Evolutionary conservation across 2,329 filamentous ascomycete species (phyloP), one percentile per base, ranked within the genome.

Genomic region (Cordyceps sp.): DNA sequence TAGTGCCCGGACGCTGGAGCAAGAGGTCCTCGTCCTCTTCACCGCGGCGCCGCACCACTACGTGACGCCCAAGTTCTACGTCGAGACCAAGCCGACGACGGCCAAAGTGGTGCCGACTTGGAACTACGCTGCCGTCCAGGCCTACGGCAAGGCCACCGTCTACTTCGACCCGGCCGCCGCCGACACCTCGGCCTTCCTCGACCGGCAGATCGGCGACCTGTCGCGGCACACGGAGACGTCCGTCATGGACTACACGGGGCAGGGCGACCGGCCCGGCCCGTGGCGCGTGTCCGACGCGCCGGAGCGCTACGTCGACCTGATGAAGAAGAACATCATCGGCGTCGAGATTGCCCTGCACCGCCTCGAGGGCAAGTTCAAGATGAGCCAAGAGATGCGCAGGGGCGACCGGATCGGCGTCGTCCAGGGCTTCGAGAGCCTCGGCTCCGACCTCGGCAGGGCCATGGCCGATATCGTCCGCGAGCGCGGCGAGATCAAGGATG

Each of bases 11-110:
- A n/a, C 50, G 20, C 48, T 64, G 15, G 49, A 59, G 33, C 47
- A 70, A 22, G 73, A 78, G 35, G 70, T 79, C 2, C 47, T 74
- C 20, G 55, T 80, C 3, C 54, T 78, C 13, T 80, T 81, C 58
- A 78, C 61, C 29, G 59, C 58, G 0, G 55, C 63, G 0, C 47
- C 58, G 1, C 64, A 78, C 24, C 69, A 75, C 50, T 80, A 80
- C 41, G 64, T 80, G 5, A 78, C 75, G 0, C 72, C 75, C 1
- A 73, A 76, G 37, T 79, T 78, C 50, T 80, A 79, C 53, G 59
- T 54, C 10, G 61, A 72, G 39, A 78, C 75, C 1, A 80, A 79
- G 45, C 74, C 73, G 0, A 46, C 43, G 0, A 73, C 65, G 0
- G 74, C 64, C 10, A 80, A 80, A 41, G 74, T 78, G 0, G 38